A percentile compares a stretch with the other conserved stretches of the same genome.
phyloP scores from a whole-genome alignment of 768 basidiomycete genomes.

The Dacryopinax primogenitus region DNA sequence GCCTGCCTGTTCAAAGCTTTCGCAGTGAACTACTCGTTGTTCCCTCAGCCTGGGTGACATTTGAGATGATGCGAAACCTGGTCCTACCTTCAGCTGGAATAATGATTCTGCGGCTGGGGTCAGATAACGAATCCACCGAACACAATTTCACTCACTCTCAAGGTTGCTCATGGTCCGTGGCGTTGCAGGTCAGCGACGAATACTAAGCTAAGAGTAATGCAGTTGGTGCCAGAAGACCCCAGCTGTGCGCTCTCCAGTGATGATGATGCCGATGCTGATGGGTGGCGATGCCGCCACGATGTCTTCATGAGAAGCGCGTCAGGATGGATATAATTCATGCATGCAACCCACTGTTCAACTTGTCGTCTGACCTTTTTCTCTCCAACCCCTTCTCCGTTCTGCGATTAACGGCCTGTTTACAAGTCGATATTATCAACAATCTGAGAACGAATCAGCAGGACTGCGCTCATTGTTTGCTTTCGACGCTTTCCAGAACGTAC shows the following conservation, averaged over 20 bases:
- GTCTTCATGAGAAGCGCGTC: slow-evolving; percentile 1
- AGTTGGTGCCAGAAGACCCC: slow-evolving; percentile 1
- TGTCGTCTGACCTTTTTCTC: neutral
- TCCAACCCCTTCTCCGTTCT: neutral
- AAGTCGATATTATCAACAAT: neutral
- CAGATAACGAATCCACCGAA: neutral
- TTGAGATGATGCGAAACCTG: neutral
- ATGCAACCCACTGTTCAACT: neutral
- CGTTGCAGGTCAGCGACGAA: neutral
- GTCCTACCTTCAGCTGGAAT: slow-evolving; percentile 88
- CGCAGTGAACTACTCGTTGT: slow-evolving; percentile 70
- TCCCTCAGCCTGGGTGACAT: neutral
- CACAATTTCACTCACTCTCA: slow-evolving; percentile 54
- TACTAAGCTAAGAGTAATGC: neutral
- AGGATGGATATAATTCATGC: neutral
- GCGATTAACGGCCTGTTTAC: neutral
- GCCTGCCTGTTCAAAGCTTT: slow-evolving; percentile 90
- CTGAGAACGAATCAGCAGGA: neutral
- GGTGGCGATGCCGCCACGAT: slow-evolving; percentile 8
- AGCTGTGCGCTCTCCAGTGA: neutral
- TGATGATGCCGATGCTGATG: neutral
- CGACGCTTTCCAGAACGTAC: neutral
- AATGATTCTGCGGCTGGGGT: slow-evolving; percentile 57
- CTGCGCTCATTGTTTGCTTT: neutral
- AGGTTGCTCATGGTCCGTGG: slow-evolving; percentile 31